Conservation (phyloP, 2,329 filamentous ascomycete genomes). For the Sphaerulina musiva region DNA sequence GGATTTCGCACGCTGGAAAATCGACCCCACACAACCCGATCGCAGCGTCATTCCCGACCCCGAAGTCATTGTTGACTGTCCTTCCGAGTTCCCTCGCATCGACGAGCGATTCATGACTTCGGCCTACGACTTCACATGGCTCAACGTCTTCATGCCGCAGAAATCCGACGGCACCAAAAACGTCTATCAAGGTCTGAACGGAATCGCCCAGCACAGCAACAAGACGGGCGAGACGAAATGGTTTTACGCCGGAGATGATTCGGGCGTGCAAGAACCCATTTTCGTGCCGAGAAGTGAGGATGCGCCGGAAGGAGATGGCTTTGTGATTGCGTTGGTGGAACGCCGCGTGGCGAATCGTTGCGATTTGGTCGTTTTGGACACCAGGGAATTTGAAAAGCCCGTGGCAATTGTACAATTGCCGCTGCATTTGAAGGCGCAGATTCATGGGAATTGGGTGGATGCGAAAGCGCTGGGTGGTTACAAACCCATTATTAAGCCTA, state of each 20-base stretch:
- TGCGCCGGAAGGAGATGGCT: constrained; percentile 47
- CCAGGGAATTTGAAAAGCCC: constrained; percentile 35
- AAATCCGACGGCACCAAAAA: constrained; percentile 34
- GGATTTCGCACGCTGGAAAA: constrained; percentile 40
- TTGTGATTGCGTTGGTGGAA: constrained; percentile 43
- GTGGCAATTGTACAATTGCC: constrained; percentile 40
- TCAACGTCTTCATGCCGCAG: constrained; percentile 35
- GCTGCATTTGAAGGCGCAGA: constrained; percentile 23
- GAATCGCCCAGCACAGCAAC: constrained; percentile 16
- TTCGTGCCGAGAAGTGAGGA: constrained; percentile 44
- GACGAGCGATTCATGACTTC: constrained; percentile 41
- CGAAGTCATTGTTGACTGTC: constrained; percentile 33
- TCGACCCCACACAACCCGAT: constrained; percentile 34
- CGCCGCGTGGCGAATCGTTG: constrained; percentile 19
- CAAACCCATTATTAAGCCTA: constrained; percentile 9
- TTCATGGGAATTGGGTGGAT: constrained; percentile 17
- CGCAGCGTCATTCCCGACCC: constrained; percentile 28
- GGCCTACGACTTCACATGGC: constrained; percentile 38
- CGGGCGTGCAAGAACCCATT: constrained; percentile 49
- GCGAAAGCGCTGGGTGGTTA: constrained; percentile 16
- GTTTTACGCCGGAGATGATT: constrained; percentile 35
- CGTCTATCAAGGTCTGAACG: constrained; percentile 25
- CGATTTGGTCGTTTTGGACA: constrained; percentile 41
- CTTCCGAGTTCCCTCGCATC: constrained; percentile 42
- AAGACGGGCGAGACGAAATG: constrained; percentile 30